Evolutionary conservation across 768 basidiomycete species (phyloP), one percentile per base, ranked within the genome.

Genomic region (Hypholoma sublateritium): DNA sequence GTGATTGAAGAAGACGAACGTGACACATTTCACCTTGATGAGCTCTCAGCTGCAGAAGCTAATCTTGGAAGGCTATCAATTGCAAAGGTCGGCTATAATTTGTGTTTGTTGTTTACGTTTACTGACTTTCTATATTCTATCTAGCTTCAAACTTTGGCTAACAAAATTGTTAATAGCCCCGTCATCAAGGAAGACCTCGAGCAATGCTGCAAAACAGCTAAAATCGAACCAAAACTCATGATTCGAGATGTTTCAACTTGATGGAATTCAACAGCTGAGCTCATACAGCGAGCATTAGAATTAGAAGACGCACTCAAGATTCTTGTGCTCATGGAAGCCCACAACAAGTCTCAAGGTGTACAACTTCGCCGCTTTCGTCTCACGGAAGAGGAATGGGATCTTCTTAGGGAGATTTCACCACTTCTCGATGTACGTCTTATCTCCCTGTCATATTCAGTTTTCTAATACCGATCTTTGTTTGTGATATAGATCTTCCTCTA

Each of bases 231-330:
- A 11, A 62, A 57, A 28, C 42, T 53, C 34, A 68, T 68, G 65
- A 41, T 65, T 6, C 37, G 56, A 1, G 58, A 62, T 45, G 62
- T 68, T 11, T 34, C 60, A 5, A 68, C 69, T 5, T 55, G 64
- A 13, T 70, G 70, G 68, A 70, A 69, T 43, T 62, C 59, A 45
- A 62, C 64, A 2, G 50, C 62, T 5, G 51, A 59, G 32, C 57
- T 67, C 8, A 34, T 70, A 28, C 32, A 57, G 8, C 58, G 59
- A 16, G 68, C 60, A 0, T 24, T 68, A 13, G 56, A 68, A 25
- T 41, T 72, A 12, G 43, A 35, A 8, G 34, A 36, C 1, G 63
- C 62, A 1, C 49, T 71, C 14, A 50, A 57, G 7, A 48, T 56
- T 1, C 52, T 70, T 5, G 48, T 58, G 36, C 44, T 59, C 12